Percentiles rank a stretch among this genome's conserved stretches.
Conservation (phyloP, 805 yeast species). For the Candida insectorum region DNA sequence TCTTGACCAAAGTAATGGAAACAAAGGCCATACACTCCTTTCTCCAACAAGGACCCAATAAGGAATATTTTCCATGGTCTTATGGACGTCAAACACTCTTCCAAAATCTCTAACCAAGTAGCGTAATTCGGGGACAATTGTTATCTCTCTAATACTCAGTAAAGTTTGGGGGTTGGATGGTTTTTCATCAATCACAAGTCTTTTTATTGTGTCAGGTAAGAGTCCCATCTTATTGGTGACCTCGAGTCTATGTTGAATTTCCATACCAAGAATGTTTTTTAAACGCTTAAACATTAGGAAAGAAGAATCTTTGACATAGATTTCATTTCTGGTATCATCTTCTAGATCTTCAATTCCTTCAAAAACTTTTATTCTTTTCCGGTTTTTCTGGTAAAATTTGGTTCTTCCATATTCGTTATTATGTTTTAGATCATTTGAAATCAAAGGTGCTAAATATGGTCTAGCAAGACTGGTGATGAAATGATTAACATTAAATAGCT, state of each 20-base stretch:
- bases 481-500: constrained; percentile 91
- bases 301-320: constrained; percentile 30
- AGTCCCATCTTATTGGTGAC: constrained; percentile 77
- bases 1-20: constrained; percentile 80
- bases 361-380: constrained; percentile 13
- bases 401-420: constrained; percentile 42
- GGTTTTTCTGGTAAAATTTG: constrained; percentile 15
- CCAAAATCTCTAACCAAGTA: constrained; percentile 69
- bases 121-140: constrained; percentile 83
- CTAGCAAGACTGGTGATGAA: constrained; percentile 88
- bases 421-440: constrained; percentile 79
- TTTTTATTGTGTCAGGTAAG: constrained; percentile 62
- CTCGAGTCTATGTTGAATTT: constrained; percentile 79
- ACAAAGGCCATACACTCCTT: constrained; percentile 87
- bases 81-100: constrained; percentile 72
- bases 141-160: constrained; percentile 63
- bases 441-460: constrained; percentile 88
- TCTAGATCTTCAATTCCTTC: constrained; percentile 21
- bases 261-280: constrained; percentile 65
- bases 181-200: constrained; percentile 84
- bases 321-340: constrained; percentile 23
- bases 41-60: constrained; percentile 93
- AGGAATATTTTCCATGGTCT: constrained; percentile 67
- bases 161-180: constrained; percentile 67
- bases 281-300: constrained; percentile 30